phyloP scores from a whole-genome alignment of 73 alveolate species.

The Breviolum minutum region DNA sequence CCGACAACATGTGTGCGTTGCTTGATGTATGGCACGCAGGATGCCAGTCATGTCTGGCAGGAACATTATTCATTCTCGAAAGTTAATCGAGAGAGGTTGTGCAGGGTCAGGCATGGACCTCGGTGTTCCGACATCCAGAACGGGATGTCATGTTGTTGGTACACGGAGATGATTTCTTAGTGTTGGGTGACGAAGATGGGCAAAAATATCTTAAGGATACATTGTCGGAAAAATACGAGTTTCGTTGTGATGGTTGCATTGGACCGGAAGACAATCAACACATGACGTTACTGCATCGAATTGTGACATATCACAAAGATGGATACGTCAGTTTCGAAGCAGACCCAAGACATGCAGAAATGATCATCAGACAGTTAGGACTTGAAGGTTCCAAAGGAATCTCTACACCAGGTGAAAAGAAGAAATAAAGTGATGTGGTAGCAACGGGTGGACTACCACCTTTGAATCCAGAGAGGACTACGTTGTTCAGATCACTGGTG shows the following conservation, averaged over 20 bases:
- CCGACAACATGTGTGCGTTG: neutral
- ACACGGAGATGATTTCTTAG: constrained; percentile 46
- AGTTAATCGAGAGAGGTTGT: neutral
- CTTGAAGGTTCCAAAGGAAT: neutral
- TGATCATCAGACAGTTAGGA: neutral
- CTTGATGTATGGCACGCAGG: constrained; percentile 53
- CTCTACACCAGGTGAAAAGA: no score
- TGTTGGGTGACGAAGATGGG: neutral
- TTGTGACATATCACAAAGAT: neutral
- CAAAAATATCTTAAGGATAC: neutral
- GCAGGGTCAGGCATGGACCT: neutral
- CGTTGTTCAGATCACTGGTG: neutral
- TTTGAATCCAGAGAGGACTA: neutral
- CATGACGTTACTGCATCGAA: neutral
- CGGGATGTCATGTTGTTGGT: neutral
- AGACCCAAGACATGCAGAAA: constrained; percentile 35
- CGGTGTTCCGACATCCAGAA: neutral
- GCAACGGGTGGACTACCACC: neutral
- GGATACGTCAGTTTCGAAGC: neutral
- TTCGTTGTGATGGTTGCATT: neutral
- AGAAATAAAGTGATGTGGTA: neutral
- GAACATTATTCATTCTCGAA: neutral
- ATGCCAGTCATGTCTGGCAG: constrained; percentile 20
- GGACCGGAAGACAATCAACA: neutral
- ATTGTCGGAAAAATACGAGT: neutral